Evolutionary conservation across 768 basidiomycete species (phyloP).

Genomic region (Epithele typhae): DNA sequence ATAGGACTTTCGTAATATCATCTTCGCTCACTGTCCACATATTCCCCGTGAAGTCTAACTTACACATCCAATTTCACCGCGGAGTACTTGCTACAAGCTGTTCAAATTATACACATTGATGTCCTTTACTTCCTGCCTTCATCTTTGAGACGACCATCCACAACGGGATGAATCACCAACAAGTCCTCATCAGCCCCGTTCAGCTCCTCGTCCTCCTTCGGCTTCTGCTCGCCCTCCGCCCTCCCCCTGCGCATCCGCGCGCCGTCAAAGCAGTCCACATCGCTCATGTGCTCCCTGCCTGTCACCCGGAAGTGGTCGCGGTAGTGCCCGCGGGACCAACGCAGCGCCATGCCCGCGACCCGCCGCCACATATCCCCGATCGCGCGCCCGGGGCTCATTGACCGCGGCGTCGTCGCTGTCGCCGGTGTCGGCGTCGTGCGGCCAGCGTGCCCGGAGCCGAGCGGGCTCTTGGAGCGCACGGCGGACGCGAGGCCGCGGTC

Average conservation of each 20-base stretch:
- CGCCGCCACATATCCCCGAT: constrained; percentile 45
- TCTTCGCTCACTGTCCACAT: too few species aligned
- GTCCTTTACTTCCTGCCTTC: constrained; percentile 23
- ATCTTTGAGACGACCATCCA: constrained; percentile 33
- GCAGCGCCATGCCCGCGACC: constrained; percentile 36
- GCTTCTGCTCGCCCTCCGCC: constrained; percentile 7
- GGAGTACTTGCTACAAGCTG: too few species aligned
- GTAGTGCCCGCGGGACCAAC: constrained; percentile 51
- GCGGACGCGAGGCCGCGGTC: constrained; percentile 6
- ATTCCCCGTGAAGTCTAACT: too few species aligned
- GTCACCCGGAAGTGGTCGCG: constrained; percentile 55
- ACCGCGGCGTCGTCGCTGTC: constrained; percentile 4
- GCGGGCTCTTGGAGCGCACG: constrained; percentile 4
- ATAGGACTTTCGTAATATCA: too few species aligned
- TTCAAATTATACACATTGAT: not conserved
- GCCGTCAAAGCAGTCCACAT: constrained; percentile 73
- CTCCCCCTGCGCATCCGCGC: constrained; percentile 17
- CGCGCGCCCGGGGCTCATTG: constrained; percentile 18
- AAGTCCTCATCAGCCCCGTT: constrained; percentile 22
- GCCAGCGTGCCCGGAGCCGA: too few species aligned
- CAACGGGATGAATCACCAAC: constrained; percentile 27
- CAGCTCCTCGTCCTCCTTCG: constrained; percentile 7
- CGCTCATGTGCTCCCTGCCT: constrained; percentile 70
- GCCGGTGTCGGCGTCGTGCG: too few species aligned
- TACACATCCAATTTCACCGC: too few species aligned